These are phyloP conservation scores for Floccularia luteovirens DNA, from an alignment of 768 basidiomycete genomes.

Conservation along the genomic window DNA sequence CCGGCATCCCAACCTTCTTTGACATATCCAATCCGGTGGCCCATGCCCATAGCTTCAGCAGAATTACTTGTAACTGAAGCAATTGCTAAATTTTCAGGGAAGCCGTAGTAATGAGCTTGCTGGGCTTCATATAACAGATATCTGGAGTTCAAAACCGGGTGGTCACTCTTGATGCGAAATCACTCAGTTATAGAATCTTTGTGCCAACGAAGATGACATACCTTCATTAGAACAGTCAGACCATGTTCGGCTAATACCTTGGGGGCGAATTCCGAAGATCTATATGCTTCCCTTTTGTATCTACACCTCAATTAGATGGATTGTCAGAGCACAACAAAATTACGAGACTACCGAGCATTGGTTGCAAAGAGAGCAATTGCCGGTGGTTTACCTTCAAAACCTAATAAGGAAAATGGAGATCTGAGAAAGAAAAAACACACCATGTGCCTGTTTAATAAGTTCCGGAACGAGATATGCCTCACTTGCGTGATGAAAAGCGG, in stretches of 20 bases:
- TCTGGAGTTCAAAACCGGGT: slow-evolving; percentile 59
- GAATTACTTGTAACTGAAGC: slow-evolving; percentile 69
- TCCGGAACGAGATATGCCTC: slow-evolving; percentile 82
- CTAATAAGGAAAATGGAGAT: background rate
- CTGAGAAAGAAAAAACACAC: slow-evolving; percentile 20
- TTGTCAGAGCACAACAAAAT: background rate
- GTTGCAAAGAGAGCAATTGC: slow-evolving; percentile 75
- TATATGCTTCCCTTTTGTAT: slow-evolving; percentile 77
- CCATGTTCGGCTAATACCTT: slow-evolving; percentile 64
- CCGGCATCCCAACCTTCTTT: slow-evolving; percentile 74
- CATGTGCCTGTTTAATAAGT: slow-evolving; percentile 62
- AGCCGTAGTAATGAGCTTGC: slow-evolving; percentile 75
- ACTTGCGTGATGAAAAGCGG: slow-evolving; percentile 73
- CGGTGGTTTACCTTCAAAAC: slow-evolving; percentile 49
- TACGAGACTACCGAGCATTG: slow-evolving; percentile 21
- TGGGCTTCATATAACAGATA: slow-evolving; percentile 81
- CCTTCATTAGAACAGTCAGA: slow-evolving; percentile 72
- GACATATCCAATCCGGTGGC: slow-evolving; percentile 77
- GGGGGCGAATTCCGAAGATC: slow-evolving; percentile 75
- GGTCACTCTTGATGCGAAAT: slow-evolving; percentile 44
- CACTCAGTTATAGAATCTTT: background rate
- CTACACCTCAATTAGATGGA: slow-evolving; percentile 19
- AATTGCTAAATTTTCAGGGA: slow-evolving; percentile 63
- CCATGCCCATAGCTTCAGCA: slow-evolving; percentile 68
- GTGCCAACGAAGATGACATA: slow-evolving; percentile 10